Percentiles rank a stretch among this genome's conserved stretches.
Evolutionary conservation across 257 asterid species (phyloP).

Genomic region (Schizonepeta tenuifolia): DNA sequence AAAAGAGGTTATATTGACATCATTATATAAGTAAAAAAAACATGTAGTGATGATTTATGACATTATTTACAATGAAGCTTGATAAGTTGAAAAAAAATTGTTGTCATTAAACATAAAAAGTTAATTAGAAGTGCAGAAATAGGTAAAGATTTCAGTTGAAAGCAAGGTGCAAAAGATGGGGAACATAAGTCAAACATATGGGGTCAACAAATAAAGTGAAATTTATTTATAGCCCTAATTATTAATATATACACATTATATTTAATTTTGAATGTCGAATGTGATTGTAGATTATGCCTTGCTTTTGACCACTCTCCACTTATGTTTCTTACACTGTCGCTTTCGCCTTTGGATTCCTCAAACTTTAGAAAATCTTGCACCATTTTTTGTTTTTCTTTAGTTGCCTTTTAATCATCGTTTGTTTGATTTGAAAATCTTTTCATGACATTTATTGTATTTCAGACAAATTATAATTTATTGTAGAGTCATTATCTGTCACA

Average conservation of each 20-base stretch:
- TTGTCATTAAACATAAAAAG: background rate
- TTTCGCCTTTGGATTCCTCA: slow-evolving; percentile 42
- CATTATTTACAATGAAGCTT: too few species aligned
- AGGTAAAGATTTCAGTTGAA: slow-evolving; percentile 17
- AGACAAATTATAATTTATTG: background rate
- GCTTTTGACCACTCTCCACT: slow-evolving; percentile 33
- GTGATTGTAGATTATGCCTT: slow-evolving; percentile 27
- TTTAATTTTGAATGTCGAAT: slow-evolving; percentile 10
- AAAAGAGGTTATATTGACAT: too few species aligned
- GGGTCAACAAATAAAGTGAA: slow-evolving; percentile 39
- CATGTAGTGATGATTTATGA: too few species aligned
- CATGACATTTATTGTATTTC: background rate
- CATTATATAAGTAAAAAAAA: too few species aligned
- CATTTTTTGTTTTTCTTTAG: background rate
- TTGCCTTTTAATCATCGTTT: background rate
- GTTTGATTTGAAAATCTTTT: background rate
- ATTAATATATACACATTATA: background rate
- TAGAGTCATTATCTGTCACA: background rate
- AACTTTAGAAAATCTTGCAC: slow-evolving; percentile 6
- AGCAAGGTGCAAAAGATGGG: slow-evolving; percentile 35
- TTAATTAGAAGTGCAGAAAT: background rate
- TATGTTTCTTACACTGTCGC: slow-evolving; percentile 27
- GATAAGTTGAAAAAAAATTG: background rate
- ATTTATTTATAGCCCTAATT: slow-evolving; percentile 31
- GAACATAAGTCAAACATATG: slow-evolving; percentile 40